Percentiles rank a stretch among this genome's conserved stretches.
Evolutionary conservation across 202 grass and related monocot genomes (phyloP).

Genomic region (Musa balbisiana): DNA sequence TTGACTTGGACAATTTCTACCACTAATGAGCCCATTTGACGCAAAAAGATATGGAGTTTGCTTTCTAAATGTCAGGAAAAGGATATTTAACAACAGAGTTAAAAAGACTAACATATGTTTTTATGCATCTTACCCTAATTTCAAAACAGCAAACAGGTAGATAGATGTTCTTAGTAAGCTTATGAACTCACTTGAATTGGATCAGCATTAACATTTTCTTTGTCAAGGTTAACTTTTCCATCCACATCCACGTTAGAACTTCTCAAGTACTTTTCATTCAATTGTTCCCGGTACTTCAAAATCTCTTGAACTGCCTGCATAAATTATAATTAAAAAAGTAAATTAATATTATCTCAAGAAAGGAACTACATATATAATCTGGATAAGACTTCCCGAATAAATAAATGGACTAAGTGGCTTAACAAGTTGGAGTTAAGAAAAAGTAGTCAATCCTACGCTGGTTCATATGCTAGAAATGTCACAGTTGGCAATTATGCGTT

Average conservation of each 20-base stretch:
- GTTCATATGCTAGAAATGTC: too few relatives aligned
- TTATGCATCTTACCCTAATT: background rate
- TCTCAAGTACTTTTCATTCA: conserved; percentile 54
- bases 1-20: too few relatives aligned
- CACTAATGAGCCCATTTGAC: too few relatives aligned
- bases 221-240: conserved; percentile 34
- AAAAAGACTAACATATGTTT: too few relatives aligned
- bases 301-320: conserved; percentile 66
- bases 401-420: background rate
- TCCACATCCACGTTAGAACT: conserved; percentile 16
- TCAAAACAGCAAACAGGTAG: background rate
- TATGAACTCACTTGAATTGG: conserved; percentile 57
- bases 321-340: background rate
- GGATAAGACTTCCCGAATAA: background rate
- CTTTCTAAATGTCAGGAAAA: too few relatives aligned
- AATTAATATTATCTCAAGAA: conserved; percentile 23
- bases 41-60: too few relatives aligned
- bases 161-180: background rate
- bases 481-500: too few relatives aligned
- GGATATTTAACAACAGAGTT: too few relatives aligned
- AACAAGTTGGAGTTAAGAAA: too few relatives aligned
- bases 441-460: too few relatives aligned
- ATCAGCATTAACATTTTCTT: conserved; percentile 54
- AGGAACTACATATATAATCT: background rate
- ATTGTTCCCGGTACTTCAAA: conserved; percentile 54